Percentiles rank a stretch among this genome's conserved stretches.
Conservation (phyloP, 2,329 filamentous ascomycete species). For the Apiospora rasikravindrae region DNA sequence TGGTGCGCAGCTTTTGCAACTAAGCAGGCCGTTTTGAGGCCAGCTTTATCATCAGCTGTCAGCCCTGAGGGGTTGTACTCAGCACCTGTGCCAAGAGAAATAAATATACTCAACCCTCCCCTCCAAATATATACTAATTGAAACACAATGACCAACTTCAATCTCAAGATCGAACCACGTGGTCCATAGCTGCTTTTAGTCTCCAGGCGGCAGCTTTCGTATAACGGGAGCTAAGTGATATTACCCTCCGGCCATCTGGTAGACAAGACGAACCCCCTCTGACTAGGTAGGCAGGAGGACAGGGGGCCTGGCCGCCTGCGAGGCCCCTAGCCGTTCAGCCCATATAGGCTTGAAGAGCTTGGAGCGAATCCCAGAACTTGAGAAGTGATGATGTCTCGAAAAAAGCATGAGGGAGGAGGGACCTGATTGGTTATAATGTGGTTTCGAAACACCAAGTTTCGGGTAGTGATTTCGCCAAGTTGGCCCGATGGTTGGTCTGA, state of each 20-base stretch:
- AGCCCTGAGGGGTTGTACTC: slow-evolving; percentile 20
- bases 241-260: neutral
- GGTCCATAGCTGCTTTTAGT: neutral
- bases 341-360: neutral
- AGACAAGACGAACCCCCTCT: neutral
- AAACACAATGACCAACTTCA: slow-evolving; percentile 6
- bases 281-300: neutral
- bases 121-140: slow-evolving; percentile 9
- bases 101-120: neutral
- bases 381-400: neutral
- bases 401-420: neutral
- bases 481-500: neutral
- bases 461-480: neutral
- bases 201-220: neutral
- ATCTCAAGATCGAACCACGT: neutral
- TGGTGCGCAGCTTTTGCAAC: slow-evolving; percentile 3
- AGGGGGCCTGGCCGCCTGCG: neutral
- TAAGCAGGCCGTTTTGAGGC: slow-evolving; percentile 27
- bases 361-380: neutral
- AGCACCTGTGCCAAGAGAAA: neutral
- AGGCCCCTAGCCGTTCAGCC: neutral
- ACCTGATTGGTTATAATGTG: neutral
- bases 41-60: slow-evolving; percentile 19
- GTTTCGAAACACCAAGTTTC: neutral
- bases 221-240: neutral